Base-by-base conservation (phyloP, 371 early-diverging fungal genomes). In the Circinella minor region DNA sequence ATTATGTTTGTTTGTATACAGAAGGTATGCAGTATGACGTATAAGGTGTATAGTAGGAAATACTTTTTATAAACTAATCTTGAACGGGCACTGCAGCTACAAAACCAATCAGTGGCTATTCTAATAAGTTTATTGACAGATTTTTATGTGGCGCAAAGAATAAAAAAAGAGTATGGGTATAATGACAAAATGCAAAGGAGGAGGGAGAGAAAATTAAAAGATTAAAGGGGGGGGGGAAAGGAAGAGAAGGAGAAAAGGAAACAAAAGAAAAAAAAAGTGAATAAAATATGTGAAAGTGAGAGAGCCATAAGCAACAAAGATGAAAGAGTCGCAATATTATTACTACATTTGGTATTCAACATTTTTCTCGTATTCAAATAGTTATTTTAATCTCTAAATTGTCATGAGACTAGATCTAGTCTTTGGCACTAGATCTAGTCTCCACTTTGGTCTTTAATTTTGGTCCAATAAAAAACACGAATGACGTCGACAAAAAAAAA, bases 81-180 rank as follows among this genome's bases (percentile, higher is more conserved):
- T 27, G 2, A 27, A 27, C 2, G 27, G 27, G 27, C 2, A 60
- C 39, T 36, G 18, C 8, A 37, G 3, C 43, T 6, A 43, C 43
- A 43, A 43, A 43, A 43, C 6, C 6, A 43, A 27, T 27, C 27
- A 27, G 27, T 27, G 27, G 27, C 27, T 27, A 27, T 27, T 27
- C 27, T 27, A 27, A 27, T 27, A 34, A n/a, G 18, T 34, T 57
- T 20, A 34, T 34, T 57, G 57, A 34, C 57, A 57, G 57, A 1
- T 57, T 57, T 20, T 57, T 57, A n/a, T 27, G 57, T 57, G 63
- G 63, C 63, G 63, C 36, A 48, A 63, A 9, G 62, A 46, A 61
- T 46, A 61, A 17, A 38, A 47, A 48, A 8, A 17, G 63, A 11
- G 46, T 34, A 14, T 46, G 47, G 10, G 10, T 4, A 14, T 34